Conservation (phyloP, 2,329 filamentous ascomycete genomes). For the Chaetothyriales sp. region DNA sequence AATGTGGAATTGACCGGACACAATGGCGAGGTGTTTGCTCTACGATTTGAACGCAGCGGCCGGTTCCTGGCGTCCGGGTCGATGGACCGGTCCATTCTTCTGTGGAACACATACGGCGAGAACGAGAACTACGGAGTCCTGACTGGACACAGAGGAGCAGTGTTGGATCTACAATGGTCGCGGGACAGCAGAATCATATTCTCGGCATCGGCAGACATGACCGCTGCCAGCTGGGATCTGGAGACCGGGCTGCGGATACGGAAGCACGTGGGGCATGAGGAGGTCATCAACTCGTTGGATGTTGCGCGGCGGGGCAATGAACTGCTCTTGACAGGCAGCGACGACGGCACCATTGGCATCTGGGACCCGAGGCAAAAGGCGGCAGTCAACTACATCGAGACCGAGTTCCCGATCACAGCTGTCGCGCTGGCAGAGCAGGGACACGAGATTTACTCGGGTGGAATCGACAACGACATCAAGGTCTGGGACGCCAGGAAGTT, state of each 20-base stretch:
- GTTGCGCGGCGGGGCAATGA: conserved; percentile 83
- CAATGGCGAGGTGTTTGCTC: conserved; percentile 72
- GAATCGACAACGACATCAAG: conserved; percentile 93
- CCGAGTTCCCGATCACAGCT: conserved; percentile 81
- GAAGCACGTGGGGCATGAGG: conserved; percentile 81
- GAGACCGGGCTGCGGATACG: conserved; percentile 86
- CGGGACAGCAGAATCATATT: conserved; percentile 83
- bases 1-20: conserved; percentile 80
- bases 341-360: conserved; percentile 84
- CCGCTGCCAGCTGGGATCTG: conserved; percentile 86
- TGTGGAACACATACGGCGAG: conserved; percentile 84
- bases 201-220: conserved; percentile 84
- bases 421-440: conserved; percentile 85
- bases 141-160: conserved; percentile 75
- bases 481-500: conserved; percentile 96
- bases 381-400: conserved; percentile 74
- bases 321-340: conserved; percentile 74
- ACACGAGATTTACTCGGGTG: conserved; percentile 85
- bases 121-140: conserved; percentile 90
- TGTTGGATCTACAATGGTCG: conserved; percentile 91
- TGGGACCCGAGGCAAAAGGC: conserved; percentile 92
- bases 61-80: conserved; percentile 84
- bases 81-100: conserved; percentile 83
- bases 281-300: conserved; percentile 86
- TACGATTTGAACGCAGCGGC: conserved; percentile 77